phyloP scores from a whole-genome alignment of 345 rosid species.

The sweet orange (Citrus sinensis) region DNA sequence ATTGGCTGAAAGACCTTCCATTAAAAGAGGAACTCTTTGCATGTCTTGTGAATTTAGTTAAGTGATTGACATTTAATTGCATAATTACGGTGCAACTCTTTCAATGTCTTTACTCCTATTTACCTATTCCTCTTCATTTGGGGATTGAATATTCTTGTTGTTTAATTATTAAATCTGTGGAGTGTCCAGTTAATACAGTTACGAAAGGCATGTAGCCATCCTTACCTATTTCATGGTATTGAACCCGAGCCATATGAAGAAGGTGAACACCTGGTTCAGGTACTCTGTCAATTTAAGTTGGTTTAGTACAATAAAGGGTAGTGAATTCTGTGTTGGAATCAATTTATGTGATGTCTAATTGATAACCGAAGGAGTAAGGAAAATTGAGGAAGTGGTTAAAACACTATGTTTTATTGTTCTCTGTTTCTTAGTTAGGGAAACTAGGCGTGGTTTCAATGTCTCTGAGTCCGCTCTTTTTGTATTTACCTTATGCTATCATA shows the following conservation, averaged over 20 bases:
- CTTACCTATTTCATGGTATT: constrained; percentile 90
- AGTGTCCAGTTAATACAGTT: constrained; percentile 69
- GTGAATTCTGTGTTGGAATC: background rate
- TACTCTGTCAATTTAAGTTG: constrained; percentile 22
- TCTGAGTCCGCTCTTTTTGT: background rate
- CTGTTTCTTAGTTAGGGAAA: background rate
- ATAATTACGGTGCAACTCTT: background rate
- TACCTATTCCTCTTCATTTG: constrained; percentile 11
- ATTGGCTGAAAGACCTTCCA: background rate
- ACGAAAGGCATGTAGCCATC: constrained; percentile 92
- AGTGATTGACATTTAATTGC: background rate
- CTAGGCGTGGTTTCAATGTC: background rate
- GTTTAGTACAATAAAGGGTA: background rate
- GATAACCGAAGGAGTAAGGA: background rate
- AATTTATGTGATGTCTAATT: background rate
- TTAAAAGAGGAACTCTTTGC: background rate
- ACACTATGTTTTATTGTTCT: background rate
- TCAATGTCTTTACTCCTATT: background rate
- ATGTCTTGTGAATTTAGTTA: background rate
- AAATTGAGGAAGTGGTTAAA: background rate
- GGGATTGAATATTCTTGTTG: background rate
- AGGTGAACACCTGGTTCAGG: constrained; percentile 94
- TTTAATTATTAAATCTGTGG: constrained; percentile 8
- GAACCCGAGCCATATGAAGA: constrained; percentile 94
- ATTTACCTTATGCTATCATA: background rate